Conservation (phyloP, 768 basidiomycete genomes). For the Lactarius akahatsu region DNA sequence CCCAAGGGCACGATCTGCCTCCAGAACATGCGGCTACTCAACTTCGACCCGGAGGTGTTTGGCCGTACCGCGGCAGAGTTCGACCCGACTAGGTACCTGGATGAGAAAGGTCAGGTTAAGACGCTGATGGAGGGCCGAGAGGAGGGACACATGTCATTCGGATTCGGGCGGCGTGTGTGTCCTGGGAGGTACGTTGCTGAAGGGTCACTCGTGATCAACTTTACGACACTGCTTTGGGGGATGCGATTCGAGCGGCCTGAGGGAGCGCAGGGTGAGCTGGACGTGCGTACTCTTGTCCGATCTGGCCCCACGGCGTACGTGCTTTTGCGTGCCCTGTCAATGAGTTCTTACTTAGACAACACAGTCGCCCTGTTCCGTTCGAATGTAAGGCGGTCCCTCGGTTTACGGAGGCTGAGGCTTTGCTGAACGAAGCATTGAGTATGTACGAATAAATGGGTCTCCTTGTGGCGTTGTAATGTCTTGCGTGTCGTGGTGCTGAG, state of each 20-base stretch:
- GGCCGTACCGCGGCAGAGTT: background rate
- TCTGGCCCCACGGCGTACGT: constrained; percentile 20
- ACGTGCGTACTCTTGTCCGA: background rate
- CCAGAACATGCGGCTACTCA: constrained; percentile 10
- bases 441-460: background rate
- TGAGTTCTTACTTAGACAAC: background rate
- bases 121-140: constrained; percentile 30
- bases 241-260: constrained; percentile 23
- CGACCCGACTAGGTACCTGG: constrained; percentile 7
- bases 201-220: constrained; percentile 35
- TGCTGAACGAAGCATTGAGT: background rate
- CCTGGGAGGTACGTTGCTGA: constrained; percentile 37
- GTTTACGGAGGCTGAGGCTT: constrained; percentile 9
- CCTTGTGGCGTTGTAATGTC: background rate
- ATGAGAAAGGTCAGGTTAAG: constrained; percentile 6
- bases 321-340: background rate
- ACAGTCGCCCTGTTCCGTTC: constrained; percentile 22
- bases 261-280: constrained; percentile 10
- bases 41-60: constrained; percentile 3
- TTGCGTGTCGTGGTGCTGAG: background rate
- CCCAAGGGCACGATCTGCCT: constrained; percentile 18
- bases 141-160: constrained; percentile 32
- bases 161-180: constrained; percentile 37
- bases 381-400: constrained; percentile 25
- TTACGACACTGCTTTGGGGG: constrained; percentile 35